Conservation (phyloP, 768 basidiomycete species). For the Podaxis mareebaensis region DNA sequence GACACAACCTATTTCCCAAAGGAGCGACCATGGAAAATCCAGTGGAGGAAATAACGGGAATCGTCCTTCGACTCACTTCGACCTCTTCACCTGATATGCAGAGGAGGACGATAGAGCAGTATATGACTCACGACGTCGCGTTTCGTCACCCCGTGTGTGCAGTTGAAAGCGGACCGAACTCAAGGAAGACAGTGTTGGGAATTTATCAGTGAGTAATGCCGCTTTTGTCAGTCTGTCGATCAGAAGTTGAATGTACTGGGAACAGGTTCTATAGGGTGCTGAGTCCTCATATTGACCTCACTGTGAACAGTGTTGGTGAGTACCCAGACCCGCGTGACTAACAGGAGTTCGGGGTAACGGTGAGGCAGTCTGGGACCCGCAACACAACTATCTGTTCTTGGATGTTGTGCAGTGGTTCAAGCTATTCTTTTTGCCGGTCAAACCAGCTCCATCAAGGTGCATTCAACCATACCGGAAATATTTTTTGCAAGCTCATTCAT, state of each 20-base stretch:
- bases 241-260: not conserved
- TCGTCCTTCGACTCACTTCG: conserved; percentile 47
- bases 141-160: conserved; percentile 62
- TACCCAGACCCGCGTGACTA: not conserved
- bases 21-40: conserved; percentile 52
- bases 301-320: conserved; percentile 46
- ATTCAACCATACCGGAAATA: conserved; percentile 12
- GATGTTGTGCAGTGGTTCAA: conserved; percentile 57
- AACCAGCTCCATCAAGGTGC: conserved; percentile 48
- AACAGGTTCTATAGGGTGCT: conserved; percentile 64
- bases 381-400: conserved; percentile 42
- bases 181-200: conserved; percentile 54
- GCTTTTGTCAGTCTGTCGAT: not conserved
- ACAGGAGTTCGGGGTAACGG: not conserved
- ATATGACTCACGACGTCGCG: conserved; percentile 53
- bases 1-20: not conserved
- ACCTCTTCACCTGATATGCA: conserved; percentile 52
- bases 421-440: conserved; percentile 46
- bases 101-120: conserved; percentile 44
- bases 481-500: not conserved
- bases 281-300: conserved; percentile 48
- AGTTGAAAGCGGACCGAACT: conserved; percentile 46
- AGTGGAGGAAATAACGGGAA: conserved; percentile 43
- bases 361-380: conserved; percentile 48
- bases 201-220: conserved; percentile 54